Evolutionary conservation across 1,139 yeast species (phyloP).

Genomic region (Hanseniaspora uvarum): DNA sequence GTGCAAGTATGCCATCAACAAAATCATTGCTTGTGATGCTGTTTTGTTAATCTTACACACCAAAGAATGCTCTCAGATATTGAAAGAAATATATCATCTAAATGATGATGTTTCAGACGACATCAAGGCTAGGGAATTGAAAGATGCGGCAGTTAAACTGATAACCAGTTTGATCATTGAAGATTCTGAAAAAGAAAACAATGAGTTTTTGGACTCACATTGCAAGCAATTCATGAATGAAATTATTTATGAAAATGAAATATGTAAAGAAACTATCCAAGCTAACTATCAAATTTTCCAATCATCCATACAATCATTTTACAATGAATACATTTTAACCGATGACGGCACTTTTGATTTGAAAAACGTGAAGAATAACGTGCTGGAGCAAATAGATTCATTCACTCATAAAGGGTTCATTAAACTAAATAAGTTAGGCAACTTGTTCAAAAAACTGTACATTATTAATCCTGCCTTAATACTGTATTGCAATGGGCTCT

Average conservation of each 20-base stretch:
- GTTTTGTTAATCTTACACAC: slow-evolving; percentile 8
- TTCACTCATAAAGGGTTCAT: slow-evolving; percentile 10
- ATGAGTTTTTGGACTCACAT: slow-evolving; percentile 6
- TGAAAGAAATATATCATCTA: slow-evolving; percentile 1
- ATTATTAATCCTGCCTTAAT: not conserved
- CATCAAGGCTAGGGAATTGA: not conserved
- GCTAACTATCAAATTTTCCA: not conserved
- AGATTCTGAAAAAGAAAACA: not conserved
- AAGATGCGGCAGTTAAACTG: slow-evolving; percentile 4
- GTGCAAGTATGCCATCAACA: slow-evolving; percentile 2
- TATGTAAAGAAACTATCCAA: slow-evolving; percentile 7
- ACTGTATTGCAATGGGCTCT: slow-evolving; percentile 3
- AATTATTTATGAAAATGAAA: slow-evolving; percentile 7
- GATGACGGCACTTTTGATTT: slow-evolving; percentile 16
- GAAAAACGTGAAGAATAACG: not conserved
- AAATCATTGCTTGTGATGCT: slow-evolving; percentile 14
- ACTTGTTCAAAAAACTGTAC: slow-evolving; percentile 9
- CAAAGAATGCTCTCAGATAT: not conserved
- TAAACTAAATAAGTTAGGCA: slow-evolving; percentile 4
- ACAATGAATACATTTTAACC: slow-evolving; percentile 5
- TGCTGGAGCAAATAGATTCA: slow-evolving; percentile 10
- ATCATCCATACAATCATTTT: slow-evolving; percentile 3
- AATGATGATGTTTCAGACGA: not conserved
- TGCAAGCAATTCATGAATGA: slow-evolving; percentile 15
- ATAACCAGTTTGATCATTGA: slow-evolving; percentile 5